A percentile compares a stretch with the other conserved stretches of the same genome.
phyloP scores from a whole-genome alignment of 2,329 filamentous ascomycete species.

The Bipolaris cookei region DNA sequence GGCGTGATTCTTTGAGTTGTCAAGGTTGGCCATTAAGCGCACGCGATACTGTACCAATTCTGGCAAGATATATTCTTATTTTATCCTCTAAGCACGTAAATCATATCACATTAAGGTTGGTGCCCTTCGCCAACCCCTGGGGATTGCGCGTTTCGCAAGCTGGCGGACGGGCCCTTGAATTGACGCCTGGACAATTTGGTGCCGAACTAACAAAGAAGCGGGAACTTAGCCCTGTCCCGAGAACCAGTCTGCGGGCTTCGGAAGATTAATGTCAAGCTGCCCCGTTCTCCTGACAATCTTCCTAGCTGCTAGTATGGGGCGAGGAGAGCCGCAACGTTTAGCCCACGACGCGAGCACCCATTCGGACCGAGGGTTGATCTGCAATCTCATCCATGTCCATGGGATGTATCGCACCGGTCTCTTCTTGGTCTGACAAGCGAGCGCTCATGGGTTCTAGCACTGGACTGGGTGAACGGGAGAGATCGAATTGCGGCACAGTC shows the following conservation, averaged over 20 bases:
- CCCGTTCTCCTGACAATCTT: conserved; percentile 3
- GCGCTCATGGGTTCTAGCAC: conserved; percentile 46
- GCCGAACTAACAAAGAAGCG: not conserved
- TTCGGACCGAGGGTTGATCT: conserved; percentile 39
- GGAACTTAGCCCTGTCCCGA: not conserved
- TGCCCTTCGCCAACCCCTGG: not conserved
- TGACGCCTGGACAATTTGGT: not conserved
- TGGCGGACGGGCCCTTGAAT: not conserved
- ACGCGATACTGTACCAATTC: not conserved
- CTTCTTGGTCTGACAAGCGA: conserved; percentile 36
- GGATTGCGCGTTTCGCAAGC: not conserved
- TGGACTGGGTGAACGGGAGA: conserved; percentile 44
- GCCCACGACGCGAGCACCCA: conserved; percentile 40
- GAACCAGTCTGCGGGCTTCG: conserved; percentile 5
- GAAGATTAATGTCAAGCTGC: not conserved
- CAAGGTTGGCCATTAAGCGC: not conserved
- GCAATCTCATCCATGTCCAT: conserved; percentile 37
- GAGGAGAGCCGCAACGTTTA: conserved; percentile 9
- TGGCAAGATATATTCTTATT: not conserved
- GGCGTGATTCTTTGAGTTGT: not conserved
- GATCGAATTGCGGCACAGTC: conserved; percentile 38
- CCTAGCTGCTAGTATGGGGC: not conserved
- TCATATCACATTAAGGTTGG: not conserved
- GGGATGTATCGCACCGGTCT: conserved; percentile 23
- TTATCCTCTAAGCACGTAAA: not conserved